Conservation (phyloP, 306 rosid genomes). For the Ormosia semicastrata region DNA sequence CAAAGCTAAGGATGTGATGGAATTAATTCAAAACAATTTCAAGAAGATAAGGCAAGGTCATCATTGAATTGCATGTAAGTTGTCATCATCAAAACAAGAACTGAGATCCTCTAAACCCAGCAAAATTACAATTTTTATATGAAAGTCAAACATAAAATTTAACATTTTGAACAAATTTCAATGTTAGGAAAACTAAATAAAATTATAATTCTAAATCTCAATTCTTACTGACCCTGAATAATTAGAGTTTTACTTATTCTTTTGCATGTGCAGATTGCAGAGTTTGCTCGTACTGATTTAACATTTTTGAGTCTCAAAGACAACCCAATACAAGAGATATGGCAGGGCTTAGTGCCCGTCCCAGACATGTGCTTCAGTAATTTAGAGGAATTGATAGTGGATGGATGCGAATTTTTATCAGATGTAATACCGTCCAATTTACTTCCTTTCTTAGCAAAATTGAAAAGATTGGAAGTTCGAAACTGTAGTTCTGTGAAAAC, state of each 20-base stretch:
- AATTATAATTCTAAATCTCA: neutral
- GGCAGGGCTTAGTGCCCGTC: neutral
- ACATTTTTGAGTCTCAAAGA: neutral
- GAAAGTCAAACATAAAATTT: too few species aligned
- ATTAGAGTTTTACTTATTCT: neutral
- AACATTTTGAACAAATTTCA: too few species aligned
- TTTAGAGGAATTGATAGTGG: neutral
- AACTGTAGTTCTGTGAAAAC: neutral
- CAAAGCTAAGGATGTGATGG: too few species aligned
- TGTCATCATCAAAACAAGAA: too few species aligned
- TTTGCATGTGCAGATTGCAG: neutral
- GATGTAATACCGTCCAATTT: neutral
- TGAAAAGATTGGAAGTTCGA: neutral
- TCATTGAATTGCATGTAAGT: too few species aligned
- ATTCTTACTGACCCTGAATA: neutral
- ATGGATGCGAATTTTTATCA: neutral
- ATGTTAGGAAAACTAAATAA: too few species aligned
- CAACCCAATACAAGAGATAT: neutral
- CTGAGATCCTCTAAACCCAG: too few species aligned
- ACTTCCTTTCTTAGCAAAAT: neutral
- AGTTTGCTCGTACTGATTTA: neutral
- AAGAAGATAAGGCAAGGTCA: too few species aligned
- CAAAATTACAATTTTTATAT: too few species aligned
- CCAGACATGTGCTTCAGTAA: neutral
- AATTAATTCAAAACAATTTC: too few species aligned